These are phyloP conservation scores for Colletotrichum sp. DNA, from an alignment of 2,329 filamentous ascomycete genomes.

Conservation along the genomic window DNA sequence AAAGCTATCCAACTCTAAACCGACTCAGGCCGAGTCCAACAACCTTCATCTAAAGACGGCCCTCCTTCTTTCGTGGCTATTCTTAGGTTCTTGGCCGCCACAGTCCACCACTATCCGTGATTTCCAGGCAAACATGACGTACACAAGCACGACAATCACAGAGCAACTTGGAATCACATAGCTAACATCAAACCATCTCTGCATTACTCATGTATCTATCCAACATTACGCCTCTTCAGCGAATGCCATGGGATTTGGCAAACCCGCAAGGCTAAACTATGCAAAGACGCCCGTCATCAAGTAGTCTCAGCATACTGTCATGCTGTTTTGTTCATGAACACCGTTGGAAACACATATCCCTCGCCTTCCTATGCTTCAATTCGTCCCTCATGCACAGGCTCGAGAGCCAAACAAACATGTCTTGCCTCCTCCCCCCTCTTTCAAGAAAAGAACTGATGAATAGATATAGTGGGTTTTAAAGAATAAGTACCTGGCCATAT, in stretches of 20 bases:
- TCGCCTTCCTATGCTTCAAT: not conserved
- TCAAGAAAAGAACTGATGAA: not conserved
- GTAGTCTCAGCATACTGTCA: not conserved
- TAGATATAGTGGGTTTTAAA: not conserved
- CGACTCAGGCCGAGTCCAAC: not conserved
- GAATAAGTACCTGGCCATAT: not conserved
- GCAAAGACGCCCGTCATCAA: conserved; percentile 10
- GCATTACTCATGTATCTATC: conserved; percentile 22
- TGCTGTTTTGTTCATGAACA: conserved; percentile 8
- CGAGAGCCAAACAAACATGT: not conserved
- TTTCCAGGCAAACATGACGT: not conserved
- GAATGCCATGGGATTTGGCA: not conserved
- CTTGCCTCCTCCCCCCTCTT: not conserved
- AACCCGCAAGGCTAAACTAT: conserved; percentile 2
- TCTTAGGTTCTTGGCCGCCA: not conserved
- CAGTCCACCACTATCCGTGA: not conserved
- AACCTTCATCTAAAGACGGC: not conserved
- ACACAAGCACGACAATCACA: not conserved
- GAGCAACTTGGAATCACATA: not conserved
- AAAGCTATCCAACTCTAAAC: not conserved
- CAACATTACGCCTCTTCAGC: conserved; percentile 8
- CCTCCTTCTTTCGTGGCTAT: not conserved
- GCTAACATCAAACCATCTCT: conserved; percentile 16
- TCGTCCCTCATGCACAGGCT: not conserved
- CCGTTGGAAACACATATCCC: not conserved